These are phyloP conservation scores for Scedosporium dehoogii DNA, from an alignment of 2,329 filamentous ascomycete genomes.

Conservation along the genomic window DNA sequence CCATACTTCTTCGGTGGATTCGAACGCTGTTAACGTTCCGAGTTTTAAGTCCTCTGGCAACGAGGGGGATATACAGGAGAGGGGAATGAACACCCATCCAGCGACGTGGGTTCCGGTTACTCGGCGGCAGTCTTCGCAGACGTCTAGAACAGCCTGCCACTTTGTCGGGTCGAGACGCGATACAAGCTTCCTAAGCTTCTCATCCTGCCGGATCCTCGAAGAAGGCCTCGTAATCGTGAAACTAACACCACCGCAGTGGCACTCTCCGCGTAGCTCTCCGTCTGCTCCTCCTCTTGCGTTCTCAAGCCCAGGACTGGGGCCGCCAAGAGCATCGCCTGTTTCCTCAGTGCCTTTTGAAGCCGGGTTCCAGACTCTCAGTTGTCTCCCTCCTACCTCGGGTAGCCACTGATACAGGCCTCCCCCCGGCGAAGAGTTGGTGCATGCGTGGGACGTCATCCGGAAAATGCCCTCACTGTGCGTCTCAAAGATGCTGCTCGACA, in stretches of 20 bases:
- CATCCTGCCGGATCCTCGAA: slow-evolving; percentile 18
- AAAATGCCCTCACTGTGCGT: slow-evolving; percentile 25
- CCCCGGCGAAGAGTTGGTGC: slow-evolving; percentile 24
- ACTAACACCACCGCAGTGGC: slow-evolving; percentile 36
- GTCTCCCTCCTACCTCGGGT: slow-evolving; percentile 18
- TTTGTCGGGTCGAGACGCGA: slow-evolving; percentile 27
- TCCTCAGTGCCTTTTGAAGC: slow-evolving; percentile 4
- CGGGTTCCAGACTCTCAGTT: slow-evolving; percentile 27
- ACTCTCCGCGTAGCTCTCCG: slow-evolving; percentile 31
- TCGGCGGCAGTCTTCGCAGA: slow-evolving; percentile 34
- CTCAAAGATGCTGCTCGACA: slow-evolving; percentile 29
- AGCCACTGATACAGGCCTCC: slow-evolving; percentile 27
- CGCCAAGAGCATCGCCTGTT: neutral
- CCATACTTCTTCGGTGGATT: slow-evolving; percentile 25
- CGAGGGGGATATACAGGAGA: slow-evolving; percentile 23
- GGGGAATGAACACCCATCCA: slow-evolving; percentile 32
- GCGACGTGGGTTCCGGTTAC: slow-evolving; percentile 29
- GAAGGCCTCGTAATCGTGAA: slow-evolving; percentile 33
- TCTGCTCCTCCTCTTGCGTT: slow-evolving; percentile 6
- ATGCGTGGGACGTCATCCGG: slow-evolving; percentile 24
- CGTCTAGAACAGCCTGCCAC: slow-evolving; percentile 31
- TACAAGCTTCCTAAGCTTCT: slow-evolving; percentile 21
- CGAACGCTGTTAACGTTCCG: slow-evolving; percentile 33
- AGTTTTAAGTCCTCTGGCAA: slow-evolving; percentile 25
- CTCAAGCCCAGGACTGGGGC: neutral